Percentiles rank a stretch among this genome's conserved stretches.
Conservation (phyloP, 768 basidiomycete genomes). For the Baorangia bicolor region DNA sequence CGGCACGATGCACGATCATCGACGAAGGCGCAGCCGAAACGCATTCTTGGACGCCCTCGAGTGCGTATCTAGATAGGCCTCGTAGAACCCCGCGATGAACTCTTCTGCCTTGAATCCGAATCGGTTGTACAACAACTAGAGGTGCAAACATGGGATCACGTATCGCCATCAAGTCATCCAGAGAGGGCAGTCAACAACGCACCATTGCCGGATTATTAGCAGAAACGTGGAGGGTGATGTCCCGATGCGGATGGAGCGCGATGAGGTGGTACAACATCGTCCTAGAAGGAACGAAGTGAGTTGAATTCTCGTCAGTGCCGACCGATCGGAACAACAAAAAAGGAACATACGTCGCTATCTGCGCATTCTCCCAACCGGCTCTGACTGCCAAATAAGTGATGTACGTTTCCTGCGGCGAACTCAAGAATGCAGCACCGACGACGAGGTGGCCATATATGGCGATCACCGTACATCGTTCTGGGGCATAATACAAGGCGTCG, state of each 20-base stretch:
- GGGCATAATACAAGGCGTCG: conserved; percentile 65
- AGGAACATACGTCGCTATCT: conserved; percentile 65
- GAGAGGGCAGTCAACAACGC: neutral
- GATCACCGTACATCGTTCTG: conserved; percentile 74
- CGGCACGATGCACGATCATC: conserved; percentile 29
- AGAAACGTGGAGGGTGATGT: conserved; percentile 82
- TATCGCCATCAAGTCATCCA: neutral
- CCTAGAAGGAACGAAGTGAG: conserved; percentile 33
- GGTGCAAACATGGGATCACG: neutral
- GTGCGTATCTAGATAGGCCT: conserved; percentile 67
- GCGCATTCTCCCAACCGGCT: conserved; percentile 77
- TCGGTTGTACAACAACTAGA: conserved; percentile 74
- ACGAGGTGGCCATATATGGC: conserved; percentile 70
- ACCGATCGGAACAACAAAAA: neutral
- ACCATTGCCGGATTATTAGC: conserved; percentile 82
- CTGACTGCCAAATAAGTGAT: conserved; percentile 80
- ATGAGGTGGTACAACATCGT: conserved; percentile 80
- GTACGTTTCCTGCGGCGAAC: conserved; percentile 78
- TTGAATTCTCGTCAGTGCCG: neutral
- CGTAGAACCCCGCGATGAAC: conserved; percentile 80
- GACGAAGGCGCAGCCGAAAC: conserved; percentile 71
- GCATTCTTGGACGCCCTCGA: conserved; percentile 80
- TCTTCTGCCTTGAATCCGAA: conserved; percentile 89
- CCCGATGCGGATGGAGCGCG: conserved; percentile 64
- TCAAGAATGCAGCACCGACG: conserved; percentile 72